Conservation (phyloP, 805 yeast species). For the Saturnispora halmiae region DNA sequence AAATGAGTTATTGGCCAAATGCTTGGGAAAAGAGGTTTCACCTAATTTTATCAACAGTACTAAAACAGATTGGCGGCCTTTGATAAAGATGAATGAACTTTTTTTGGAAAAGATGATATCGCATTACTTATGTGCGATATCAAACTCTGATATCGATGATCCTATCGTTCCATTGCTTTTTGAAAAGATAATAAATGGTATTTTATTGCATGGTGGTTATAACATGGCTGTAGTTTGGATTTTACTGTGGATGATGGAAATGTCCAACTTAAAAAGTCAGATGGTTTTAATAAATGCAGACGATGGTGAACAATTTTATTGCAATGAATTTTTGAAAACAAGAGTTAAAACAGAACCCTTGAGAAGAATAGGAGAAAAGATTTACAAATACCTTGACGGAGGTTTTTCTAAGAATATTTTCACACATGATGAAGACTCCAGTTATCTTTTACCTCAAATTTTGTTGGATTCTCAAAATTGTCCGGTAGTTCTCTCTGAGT, state of each 20-base stretch:
- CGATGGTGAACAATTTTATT: conserved; percentile 10
- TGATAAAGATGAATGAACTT: conserved; percentile 2
- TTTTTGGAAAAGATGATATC: conserved; percentile 9
- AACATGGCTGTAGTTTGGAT: conserved; percentile 13
- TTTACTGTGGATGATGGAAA: conserved; percentile 10
- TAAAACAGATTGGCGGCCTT: not conserved
- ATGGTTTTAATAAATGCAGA: conserved; percentile 13
- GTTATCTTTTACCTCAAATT: conserved; percentile 10
- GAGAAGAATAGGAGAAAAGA: not conserved
- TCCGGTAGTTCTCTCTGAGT: conserved; percentile 9
- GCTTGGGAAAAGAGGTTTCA: not conserved
- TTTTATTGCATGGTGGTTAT: conserved; percentile 16
- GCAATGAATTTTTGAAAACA: not conserved
- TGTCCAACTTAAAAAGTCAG: conserved; percentile 7
- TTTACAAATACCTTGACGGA: not conserved
- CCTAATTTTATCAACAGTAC: not conserved
- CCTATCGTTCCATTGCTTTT: conserved; percentile 9
- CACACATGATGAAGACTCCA: not conserved
- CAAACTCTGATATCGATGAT: conserved; percentile 11
- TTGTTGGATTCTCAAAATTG: conserved; percentile 2
- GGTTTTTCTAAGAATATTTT: not conserved
- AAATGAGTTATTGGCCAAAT: conserved; percentile 6
- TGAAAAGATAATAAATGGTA: conserved; percentile 10
- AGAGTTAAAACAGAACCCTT: not conserved
- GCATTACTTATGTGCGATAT: conserved; percentile 8